phyloP scores from a whole-genome alignment of 2,329 filamentous ascomycete species.

The Pseudopithomyces chartarum region DNA sequence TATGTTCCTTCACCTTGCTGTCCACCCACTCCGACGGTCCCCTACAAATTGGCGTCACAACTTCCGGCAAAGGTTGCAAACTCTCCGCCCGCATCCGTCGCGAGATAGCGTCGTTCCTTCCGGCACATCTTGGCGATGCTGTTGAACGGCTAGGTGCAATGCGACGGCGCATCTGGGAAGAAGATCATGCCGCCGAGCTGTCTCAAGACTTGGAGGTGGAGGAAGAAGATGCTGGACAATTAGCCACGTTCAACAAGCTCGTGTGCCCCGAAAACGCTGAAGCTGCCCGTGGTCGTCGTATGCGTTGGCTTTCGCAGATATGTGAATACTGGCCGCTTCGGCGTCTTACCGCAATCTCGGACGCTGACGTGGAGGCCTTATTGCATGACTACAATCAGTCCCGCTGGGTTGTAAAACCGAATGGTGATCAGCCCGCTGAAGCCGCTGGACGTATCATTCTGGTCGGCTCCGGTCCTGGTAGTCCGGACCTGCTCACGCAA shows the following conservation, averaged over 20 bases:
- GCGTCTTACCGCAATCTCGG: conserved; percentile 77
- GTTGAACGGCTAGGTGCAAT: conserved; percentile 74
- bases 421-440: conserved; percentile 23
- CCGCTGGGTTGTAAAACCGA: conserved; percentile 37
- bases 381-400: conserved; percentile 70
- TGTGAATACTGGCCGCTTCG: conserved; percentile 98
- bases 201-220: conserved; percentile 54
- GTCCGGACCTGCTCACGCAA: conserved; percentile 87
- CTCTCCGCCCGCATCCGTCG: conserved; percentile 85
- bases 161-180: conserved; percentile 48
- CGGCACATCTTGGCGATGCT: conserved; percentile 73
- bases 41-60: conserved; percentile 92
- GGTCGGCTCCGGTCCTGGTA: conserved; percentile 89
- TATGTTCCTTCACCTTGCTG: conserved; percentile 89
- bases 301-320: conserved; percentile 92
- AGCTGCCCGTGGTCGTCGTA: conserved; percentile 76
- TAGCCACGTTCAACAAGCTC: conserved; percentile 81
- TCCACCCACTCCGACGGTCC: conserved; percentile 90
- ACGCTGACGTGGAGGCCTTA: conserved; percentile 77
- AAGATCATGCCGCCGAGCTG: conserved; percentile 57
- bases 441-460: conserved; percentile 75
- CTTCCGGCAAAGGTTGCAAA: conserved; percentile 93
- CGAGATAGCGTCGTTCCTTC: conserved; percentile 82
- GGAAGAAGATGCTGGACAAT: conserved; percentile 73
- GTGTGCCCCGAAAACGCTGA: conserved; percentile 75